These are phyloP conservation scores for Alternaria metachromatica DNA, from an alignment of 2,329 filamentous ascomycete genomes.

Conservation along the genomic window DNA sequence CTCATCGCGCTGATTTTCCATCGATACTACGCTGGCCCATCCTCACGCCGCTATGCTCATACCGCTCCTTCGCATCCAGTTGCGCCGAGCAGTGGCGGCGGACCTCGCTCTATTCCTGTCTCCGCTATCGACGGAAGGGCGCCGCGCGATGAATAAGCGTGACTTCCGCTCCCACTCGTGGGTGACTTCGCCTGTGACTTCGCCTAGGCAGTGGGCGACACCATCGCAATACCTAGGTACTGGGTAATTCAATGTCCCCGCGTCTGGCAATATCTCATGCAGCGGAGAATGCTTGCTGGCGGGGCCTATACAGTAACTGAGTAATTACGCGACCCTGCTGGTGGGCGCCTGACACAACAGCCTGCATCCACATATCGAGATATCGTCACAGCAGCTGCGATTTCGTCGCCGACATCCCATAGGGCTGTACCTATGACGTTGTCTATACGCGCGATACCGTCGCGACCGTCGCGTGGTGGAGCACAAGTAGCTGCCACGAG, in stretches of 20 bases:
- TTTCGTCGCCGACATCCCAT: slow-evolving; percentile 14
- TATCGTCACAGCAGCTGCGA: neutral
- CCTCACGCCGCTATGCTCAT: neutral
- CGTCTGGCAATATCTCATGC: slow-evolving; percentile 19
- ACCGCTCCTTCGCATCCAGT: slow-evolving; percentile 7
- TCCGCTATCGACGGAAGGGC: slow-evolving; percentile 1
- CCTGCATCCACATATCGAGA: neutral
- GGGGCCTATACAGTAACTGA: slow-evolving; percentile 10
- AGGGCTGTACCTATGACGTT: slow-evolving; percentile 27
- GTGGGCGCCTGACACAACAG: neutral
- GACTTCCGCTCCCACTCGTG: neutral
- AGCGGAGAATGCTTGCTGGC: slow-evolving; percentile 21
- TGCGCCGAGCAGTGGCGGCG: slow-evolving; percentile 4
- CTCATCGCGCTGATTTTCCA: slow-evolving; percentile 6
- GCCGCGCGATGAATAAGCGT: neutral
- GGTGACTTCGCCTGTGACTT: neutral
- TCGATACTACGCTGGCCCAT: slow-evolving; percentile 18
- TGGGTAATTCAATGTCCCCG: too few species aligned
- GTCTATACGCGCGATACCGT: neutral
- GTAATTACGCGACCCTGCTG: slow-evolving; percentile 18
- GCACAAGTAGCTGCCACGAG: slow-evolving; percentile 36
- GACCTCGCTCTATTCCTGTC: slow-evolving; percentile 9
- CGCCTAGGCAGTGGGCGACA: too few species aligned
- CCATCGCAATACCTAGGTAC: too few species aligned
- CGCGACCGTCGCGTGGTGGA: slow-evolving; percentile 14